Evolutionary conservation across 1,284 basidiomycete species (phyloP).

Genomic region (Puccinia polysora): DNA sequence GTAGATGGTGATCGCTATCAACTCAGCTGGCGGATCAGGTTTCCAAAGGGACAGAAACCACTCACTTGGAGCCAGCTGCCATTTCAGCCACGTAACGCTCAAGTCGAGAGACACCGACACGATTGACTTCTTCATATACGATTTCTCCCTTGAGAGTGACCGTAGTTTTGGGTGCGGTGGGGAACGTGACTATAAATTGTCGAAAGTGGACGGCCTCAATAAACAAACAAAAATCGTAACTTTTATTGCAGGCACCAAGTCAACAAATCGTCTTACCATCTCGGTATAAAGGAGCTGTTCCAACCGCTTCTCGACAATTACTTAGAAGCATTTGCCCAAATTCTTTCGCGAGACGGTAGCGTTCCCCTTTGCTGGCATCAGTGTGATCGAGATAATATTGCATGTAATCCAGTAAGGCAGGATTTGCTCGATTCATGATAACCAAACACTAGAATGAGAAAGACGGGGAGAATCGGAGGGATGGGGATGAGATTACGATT

Average conservation of each 20-base stretch:
- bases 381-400: conserved; percentile 85
- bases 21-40: too few relatives aligned
- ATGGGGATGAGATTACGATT: not conserved
- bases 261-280: conserved; percentile 64
- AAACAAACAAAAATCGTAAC: conserved; percentile 33
- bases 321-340: conserved; percentile 94
- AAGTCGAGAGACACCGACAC: conserved; percentile 91
- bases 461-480: conserved; percentile 58
- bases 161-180: conserved; percentile 91
- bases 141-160: conserved; percentile 90
- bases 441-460: conserved; percentile 82
- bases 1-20: too few relatives aligned
- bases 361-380: conserved; percentile 77
- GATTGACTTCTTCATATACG: conserved; percentile 86
- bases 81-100: too few relatives aligned
- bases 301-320: conserved; percentile 80
- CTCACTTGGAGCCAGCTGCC: too few relatives aligned
- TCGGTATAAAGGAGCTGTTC: conserved; percentile 80
- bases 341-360: conserved; percentile 87
- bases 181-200: conserved; percentile 78
- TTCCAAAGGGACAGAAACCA: too few relatives aligned
- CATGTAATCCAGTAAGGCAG: conserved; percentile 82
- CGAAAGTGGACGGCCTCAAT: not conserved
- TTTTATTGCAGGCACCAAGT: conserved; percentile 39
- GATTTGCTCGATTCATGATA: conserved; percentile 94